Evolutionary conservation across 768 basidiomycete species (phyloP), one percentile per base, ranked within the genome.

Genomic region (Mycena polygramma): DNA sequence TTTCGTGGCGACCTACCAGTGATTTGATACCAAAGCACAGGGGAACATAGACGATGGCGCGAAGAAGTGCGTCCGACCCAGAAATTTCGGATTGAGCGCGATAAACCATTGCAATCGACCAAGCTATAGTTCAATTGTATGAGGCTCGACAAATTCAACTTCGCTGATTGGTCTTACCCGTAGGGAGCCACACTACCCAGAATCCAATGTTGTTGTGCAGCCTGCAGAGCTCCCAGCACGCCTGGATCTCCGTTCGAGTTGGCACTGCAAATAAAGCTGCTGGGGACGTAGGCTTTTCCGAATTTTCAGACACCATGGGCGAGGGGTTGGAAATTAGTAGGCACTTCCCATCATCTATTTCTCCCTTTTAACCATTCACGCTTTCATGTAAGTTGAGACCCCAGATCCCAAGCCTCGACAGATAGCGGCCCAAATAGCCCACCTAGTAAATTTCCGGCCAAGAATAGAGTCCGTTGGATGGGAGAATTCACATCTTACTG

Each of bases 161-260:
- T 30, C 22, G 26, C 22, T 26, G 43, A 22, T n/a, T 10, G 17
- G 10, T 20, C 4, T 45, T 72, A 73, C 79, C 75, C 36, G 77
- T 75, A 54, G 79, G 79, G 2, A 79, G 66, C 72, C 75, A 79
- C 13, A 79, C 75, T 11, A 78, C 75, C 76, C 77, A 78, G 63
- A 76, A 79, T 17, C 79, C 79, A 53, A 80, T 79, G 65, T 79
- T 78, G 55, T 79, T 80, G 66, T 79, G 73, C 46, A 80, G 62
- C 20, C 79, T 57, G 52, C 79, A 80, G 48, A 80, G 75, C 46
- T 80, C 79, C 78, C 79, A 80, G 53, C 79, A 80, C 9, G 79
- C 77, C n/a, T 70, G 72, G 17, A 78, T 26, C 53, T 80, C 78
- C 10, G 66, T 68, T 30, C 55, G 52, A 8, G 73, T 76, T 6